Evolutionary conservation across 805 yeast species (phyloP).

Genomic region (Pichia cabralensis): DNA sequence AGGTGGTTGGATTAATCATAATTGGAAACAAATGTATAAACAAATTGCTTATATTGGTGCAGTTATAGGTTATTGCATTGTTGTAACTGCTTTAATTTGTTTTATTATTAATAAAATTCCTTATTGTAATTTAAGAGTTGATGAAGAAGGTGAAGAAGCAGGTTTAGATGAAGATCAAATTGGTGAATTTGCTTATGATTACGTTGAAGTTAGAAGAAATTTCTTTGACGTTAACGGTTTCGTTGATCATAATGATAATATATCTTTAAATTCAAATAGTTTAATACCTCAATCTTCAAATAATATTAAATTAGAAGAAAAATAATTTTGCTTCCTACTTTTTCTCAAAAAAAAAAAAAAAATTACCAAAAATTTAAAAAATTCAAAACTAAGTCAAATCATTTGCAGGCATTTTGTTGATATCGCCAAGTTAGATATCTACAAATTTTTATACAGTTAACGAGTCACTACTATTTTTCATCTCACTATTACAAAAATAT

Average conservation of each 20-base stretch:
- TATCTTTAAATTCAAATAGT: too few species aligned
- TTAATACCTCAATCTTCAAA: too few species aligned
- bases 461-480: too few species aligned
- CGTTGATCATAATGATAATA: background rate
- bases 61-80: slow-evolving; percentile 61
- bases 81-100: slow-evolving; percentile 70
- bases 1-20: slow-evolving; percentile 91
- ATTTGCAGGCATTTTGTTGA: too few species aligned
- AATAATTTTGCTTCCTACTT: too few species aligned
- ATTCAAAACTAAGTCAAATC: too few species aligned
- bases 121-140: slow-evolving; percentile 68
- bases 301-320: too few species aligned
- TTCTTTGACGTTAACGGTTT: slow-evolving; percentile 38
- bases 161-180: slow-evolving; percentile 97
- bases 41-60: slow-evolving; percentile 81
- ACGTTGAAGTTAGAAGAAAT: slow-evolving; percentile 93
- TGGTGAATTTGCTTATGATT: slow-evolving; percentile 98
- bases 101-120: slow-evolving; percentile 69
- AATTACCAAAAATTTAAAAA: too few species aligned
- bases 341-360: too few species aligned
- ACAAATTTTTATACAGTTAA: too few species aligned
- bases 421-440: too few species aligned
- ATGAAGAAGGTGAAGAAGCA: slow-evolving; percentile 73
- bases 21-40: slow-evolving; percentile 84
- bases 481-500: too few species aligned